phyloP scores from a whole-genome alignment of 2,329 filamentous ascomycete genomes.

The Penicillium sp. region DNA sequence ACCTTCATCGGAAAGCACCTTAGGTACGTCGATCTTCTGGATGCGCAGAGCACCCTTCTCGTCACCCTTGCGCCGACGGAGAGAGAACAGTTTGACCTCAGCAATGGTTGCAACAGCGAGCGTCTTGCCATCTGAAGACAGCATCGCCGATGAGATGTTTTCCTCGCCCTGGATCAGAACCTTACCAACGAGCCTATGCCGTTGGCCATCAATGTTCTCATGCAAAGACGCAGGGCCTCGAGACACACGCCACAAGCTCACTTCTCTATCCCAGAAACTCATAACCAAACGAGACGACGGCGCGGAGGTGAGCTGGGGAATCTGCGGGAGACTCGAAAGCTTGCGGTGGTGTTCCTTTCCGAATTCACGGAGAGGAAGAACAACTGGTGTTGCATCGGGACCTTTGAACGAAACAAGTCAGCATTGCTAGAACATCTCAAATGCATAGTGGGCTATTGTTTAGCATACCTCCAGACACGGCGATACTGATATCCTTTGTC shows the following conservation, averaged over 20 bases:
- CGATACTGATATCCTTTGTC: conserved; percentile 73
- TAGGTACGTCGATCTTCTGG: conserved; percentile 65
- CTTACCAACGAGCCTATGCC: conserved; percentile 59
- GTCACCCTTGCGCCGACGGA: conserved; percentile 54
- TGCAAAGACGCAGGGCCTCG: conserved; percentile 47
- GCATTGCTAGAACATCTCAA: conserved; percentile 17
- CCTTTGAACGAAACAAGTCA: conserved; percentile 52
- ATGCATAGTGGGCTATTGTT: not conserved
- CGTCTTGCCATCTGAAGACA: conserved; percentile 69
- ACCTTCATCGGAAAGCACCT: conserved; percentile 57
- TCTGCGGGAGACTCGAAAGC: conserved; percentile 80
- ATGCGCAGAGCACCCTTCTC: conserved; percentile 64
- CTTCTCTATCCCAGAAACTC: conserved; percentile 88
- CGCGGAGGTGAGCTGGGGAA: conserved; percentile 69
- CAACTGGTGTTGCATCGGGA: conserved; percentile 77
- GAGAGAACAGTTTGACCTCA: conserved; percentile 73
- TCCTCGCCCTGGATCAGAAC: conserved; percentile 69
- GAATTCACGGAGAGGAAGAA: conserved; percentile 74
- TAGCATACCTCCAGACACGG: conserved; percentile 80
- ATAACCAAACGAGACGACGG: conserved; percentile 71
- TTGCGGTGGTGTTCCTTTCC: conserved; percentile 77
- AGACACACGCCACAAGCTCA: conserved; percentile 73
- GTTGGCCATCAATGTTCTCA: conserved; percentile 41
- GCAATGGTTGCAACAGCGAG: conserved; percentile 73
- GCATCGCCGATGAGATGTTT: conserved; percentile 71